These are phyloP conservation scores for Stagonosporopsis chrysanthemi DNA, from an alignment of 2,329 filamentous ascomycete genomes.

Conservation along the genomic window DNA sequence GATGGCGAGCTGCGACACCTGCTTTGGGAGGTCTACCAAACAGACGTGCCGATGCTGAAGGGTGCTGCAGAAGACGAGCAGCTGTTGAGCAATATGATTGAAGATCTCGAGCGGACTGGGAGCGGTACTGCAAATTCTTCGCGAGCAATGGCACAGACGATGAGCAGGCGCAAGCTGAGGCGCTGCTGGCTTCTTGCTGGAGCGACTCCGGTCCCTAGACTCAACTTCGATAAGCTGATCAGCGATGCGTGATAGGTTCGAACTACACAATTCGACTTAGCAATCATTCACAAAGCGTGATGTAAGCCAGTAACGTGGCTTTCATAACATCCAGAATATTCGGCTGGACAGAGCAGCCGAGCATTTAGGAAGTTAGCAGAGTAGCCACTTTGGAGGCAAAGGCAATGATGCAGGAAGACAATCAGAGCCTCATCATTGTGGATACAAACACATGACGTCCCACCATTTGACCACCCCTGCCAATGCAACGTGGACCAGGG, in stretches of 20 bases:
- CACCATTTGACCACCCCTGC: background rate
- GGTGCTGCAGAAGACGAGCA: background rate
- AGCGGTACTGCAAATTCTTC: slow-evolving; percentile 1
- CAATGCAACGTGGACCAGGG: background rate
- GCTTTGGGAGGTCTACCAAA: background rate
- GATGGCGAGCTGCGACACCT: background rate
- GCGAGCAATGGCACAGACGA: background rate
- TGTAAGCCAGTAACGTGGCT: no score
- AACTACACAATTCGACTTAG: no score
- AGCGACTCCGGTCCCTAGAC: background rate
- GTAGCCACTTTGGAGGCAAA: no score
- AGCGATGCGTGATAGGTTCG: background rate
- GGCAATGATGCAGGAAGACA: background rate
- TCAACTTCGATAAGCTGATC: background rate
- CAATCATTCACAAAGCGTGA: no score
- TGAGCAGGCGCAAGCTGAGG: background rate
- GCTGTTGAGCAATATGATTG: background rate
- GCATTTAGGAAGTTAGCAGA: no score
- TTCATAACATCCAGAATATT: no score
- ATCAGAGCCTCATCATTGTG: background rate
- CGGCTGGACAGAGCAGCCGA: no score
- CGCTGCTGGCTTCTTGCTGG: background rate
- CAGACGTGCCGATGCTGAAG: background rate
- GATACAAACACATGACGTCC: background rate
- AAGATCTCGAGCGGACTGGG: background rate